Evolutionary conservation across 768 basidiomycete genomes (phyloP).

Genomic region (Hygrocybe punicea): DNA sequence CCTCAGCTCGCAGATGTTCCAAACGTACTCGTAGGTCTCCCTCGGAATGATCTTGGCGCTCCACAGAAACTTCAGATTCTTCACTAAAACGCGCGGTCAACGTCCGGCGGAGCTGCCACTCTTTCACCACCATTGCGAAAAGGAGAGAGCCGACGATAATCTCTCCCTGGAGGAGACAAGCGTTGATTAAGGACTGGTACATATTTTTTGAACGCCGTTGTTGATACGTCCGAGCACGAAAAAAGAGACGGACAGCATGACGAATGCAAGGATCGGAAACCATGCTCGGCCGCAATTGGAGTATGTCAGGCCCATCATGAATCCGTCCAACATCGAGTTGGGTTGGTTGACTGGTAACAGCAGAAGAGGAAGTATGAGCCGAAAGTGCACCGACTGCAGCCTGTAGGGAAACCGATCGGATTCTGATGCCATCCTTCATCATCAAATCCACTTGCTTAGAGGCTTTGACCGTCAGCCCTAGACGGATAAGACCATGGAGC

Average conservation of each 20-base stretch:
- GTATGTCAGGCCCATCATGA: background rate
- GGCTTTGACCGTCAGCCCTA: constrained; percentile 48
- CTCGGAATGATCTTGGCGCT: constrained; percentile 10
- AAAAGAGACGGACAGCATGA: constrained; percentile 52
- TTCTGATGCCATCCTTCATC: constrained; percentile 49
- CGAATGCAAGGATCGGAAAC: constrained; percentile 42
- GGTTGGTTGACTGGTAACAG: constrained; percentile 15
- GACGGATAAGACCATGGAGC: constrained; percentile 60
- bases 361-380: constrained; percentile 12
- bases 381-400: constrained; percentile 35
- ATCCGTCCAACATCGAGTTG: constrained; percentile 7
- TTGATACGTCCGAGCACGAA: constrained; percentile 50
- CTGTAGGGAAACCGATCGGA: constrained; percentile 51
- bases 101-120: constrained; percentile 45
- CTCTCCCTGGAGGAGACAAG: constrained; percentile 74
- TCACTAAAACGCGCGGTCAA: constrained; percentile 10
- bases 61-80: background rate
- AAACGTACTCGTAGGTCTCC: constrained; percentile 2
- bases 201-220: constrained; percentile 56
- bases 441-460: constrained; percentile 47
- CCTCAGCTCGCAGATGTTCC: constrained; percentile 14
- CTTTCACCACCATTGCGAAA: constrained; percentile 61
- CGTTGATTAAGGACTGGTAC: constrained; percentile 57
- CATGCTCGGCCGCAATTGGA: constrained; percentile 32
- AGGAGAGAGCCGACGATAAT: constrained; percentile 72